A percentile compares a stretch with the other conserved stretches of the same genome.
Conservation (phyloP, 768 basidiomycete genomes). For the Saitozyma sp. region DNA sequence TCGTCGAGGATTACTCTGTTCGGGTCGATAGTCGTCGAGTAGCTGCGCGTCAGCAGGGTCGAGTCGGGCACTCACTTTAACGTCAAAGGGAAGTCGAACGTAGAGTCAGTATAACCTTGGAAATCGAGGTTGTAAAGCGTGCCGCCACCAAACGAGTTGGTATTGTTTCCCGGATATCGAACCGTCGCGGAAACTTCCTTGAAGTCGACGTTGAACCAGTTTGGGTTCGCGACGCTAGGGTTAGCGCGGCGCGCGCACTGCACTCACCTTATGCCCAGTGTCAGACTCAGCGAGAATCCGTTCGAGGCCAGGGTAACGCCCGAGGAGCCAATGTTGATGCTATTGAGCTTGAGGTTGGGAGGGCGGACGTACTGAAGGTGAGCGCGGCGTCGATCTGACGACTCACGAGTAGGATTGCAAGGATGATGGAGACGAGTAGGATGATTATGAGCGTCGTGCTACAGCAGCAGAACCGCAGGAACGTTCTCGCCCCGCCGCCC, state of each 20-base stretch:
- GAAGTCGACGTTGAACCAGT: constrained; percentile 52
- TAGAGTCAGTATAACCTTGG: constrained; percentile 40
- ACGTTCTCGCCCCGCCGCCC: constrained; percentile 46
- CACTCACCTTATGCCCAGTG: constrained; percentile 40
- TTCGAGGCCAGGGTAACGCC: constrained; percentile 38
- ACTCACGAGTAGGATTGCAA: constrained; percentile 46
- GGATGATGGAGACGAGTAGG: constrained; percentile 41
- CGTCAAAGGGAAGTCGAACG: constrained; percentile 49
- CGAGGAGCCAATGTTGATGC: constrained; percentile 36
- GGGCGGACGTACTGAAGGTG: constrained; percentile 47
- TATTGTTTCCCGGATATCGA: constrained; percentile 34
- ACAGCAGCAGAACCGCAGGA: constrained; percentile 44
- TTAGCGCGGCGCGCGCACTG: neutral
- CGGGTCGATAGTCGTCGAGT: constrained; percentile 44
- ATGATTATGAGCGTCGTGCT: constrained; percentile 40
- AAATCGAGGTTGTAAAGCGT: constrained; percentile 48
- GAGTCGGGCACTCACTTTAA: constrained; percentile 34
- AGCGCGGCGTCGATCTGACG: neutral
- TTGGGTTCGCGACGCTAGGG: constrained; percentile 45
- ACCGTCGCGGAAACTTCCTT: constrained; percentile 44
- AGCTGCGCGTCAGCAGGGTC: constrained; percentile 26
- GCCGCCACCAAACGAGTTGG: constrained; percentile 46
- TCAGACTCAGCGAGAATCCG: constrained; percentile 43
- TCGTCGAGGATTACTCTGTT: constrained; percentile 45
- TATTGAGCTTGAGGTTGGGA: constrained; percentile 43